phyloP scores from a whole-genome alignment of 106 monocot genomes.

The Dendrobium catenatum region DNA sequence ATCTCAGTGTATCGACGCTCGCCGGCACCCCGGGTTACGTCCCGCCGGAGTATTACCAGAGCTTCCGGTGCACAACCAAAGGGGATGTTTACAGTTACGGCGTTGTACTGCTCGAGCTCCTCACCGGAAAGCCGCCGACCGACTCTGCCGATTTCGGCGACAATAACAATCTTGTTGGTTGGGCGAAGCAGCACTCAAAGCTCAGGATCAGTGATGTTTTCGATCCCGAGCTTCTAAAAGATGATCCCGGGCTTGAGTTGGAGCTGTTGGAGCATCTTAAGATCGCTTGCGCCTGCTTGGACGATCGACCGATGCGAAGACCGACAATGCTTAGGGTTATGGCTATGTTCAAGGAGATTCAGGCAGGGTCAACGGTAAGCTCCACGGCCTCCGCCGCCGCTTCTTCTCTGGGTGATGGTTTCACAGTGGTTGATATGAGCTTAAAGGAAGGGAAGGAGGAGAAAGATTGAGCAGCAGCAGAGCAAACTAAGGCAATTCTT shows the following conservation, averaged over 20 bases:
- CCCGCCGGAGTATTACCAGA: constrained; percentile 94
- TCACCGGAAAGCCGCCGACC: constrained; percentile 68
- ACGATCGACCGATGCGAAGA: constrained; percentile 53
- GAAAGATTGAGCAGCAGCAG: constrained; percentile 14
- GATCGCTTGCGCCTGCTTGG: constrained; percentile 71
- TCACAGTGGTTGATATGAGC: constrained; percentile 37
- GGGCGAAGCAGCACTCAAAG: constrained; percentile 74
- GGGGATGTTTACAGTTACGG: constrained; percentile 95
- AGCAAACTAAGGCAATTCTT: background rate
- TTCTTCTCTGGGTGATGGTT: constrained; percentile 17
- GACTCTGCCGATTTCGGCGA: constrained; percentile 78
- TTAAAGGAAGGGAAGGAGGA: constrained; percentile 69
- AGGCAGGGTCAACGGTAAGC: constrained; percentile 18
- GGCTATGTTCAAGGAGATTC: constrained; percentile 87
- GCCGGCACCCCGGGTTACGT: constrained; percentile 88
- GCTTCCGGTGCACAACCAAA: constrained; percentile 81
- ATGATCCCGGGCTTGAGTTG: constrained; percentile 38
- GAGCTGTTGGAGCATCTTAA: constrained; percentile 75
- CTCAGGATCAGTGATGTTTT: constrained; percentile 46
- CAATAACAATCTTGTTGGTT: constrained; percentile 74
- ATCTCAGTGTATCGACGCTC: constrained; percentile 75
- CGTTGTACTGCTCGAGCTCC: constrained; percentile 74
- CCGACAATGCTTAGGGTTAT: constrained; percentile 84
- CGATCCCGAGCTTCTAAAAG: constrained; percentile 50
- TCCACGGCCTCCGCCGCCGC: constrained; percentile 24